phyloP scores from a whole-genome alignment of 2,329 filamentous ascomycete species.

The Neodidymelliopsis sp. region DNA sequence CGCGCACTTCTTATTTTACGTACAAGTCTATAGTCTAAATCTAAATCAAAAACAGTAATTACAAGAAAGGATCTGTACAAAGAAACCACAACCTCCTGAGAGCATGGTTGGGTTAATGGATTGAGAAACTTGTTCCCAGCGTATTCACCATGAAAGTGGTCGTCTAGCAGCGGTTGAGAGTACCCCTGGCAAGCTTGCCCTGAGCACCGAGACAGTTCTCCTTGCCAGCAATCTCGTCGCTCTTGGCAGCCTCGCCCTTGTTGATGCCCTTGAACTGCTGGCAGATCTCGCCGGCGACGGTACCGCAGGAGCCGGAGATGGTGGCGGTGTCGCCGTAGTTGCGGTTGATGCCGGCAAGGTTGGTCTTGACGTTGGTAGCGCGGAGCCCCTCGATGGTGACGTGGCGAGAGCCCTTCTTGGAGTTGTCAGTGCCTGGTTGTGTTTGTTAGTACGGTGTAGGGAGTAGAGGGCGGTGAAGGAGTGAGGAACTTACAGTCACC shows the following conservation, averaged over 20 bases:
- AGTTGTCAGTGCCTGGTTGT: constrained; percentile 47
- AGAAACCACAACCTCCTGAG: too few species aligned
- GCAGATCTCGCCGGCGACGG: constrained; percentile 13
- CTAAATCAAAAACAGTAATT: too few species aligned
- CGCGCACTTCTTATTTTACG: too few species aligned
- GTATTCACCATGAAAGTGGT: too few species aligned
- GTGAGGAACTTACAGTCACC: constrained; percentile 33
- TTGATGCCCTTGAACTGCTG: constrained; percentile 20
- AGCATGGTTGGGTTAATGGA: too few species aligned
- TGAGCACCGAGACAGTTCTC: constrained; percentile 7
- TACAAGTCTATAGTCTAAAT: too few species aligned
- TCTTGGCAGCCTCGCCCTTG: background rate
- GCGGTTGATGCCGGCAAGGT: constrained; percentile 54
- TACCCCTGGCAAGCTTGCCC: constrained; percentile 6
- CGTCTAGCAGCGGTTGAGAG: constrained; percentile 1
- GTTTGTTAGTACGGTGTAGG: background rate
- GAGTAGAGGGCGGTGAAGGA: background rate
- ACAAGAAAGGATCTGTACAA: too few species aligned
- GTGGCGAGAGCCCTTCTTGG: constrained; percentile 47
- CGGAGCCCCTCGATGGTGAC: constrained; percentile 49
- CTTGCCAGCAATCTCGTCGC: constrained; percentile 2
- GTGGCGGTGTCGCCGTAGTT: constrained; percentile 57
- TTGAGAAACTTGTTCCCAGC: too few species aligned
- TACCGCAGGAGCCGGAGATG: constrained; percentile 49
- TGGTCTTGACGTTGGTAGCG: constrained; percentile 43